Evolutionary conservation across 208 protist genomes (phyloP).

Genomic region (Trypanosoma lewisi): DNA sequence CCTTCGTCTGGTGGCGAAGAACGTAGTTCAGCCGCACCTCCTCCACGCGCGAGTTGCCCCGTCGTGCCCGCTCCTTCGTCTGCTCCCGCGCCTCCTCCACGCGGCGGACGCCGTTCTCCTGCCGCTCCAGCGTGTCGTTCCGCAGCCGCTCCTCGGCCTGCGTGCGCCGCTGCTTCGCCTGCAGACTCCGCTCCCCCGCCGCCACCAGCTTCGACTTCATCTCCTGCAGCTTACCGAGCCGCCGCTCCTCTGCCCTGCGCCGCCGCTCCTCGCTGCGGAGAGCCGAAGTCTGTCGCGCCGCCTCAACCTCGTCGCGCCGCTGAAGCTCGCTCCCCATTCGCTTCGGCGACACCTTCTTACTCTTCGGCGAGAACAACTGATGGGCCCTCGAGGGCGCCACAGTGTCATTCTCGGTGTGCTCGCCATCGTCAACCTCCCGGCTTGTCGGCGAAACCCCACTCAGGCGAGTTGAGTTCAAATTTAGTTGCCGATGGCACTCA

Average conservation of each 20-base stretch:
- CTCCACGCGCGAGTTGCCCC: slow-evolving; percentile 63
- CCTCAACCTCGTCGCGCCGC: slow-evolving; percentile 56
- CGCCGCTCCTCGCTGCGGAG: slow-evolving; percentile 80
- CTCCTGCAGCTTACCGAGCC: slow-evolving; percentile 63
- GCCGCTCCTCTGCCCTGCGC: slow-evolving; percentile 79
- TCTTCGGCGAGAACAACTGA: slow-evolving; percentile 25
- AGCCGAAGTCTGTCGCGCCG: slow-evolving; percentile 59
- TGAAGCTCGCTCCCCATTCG: slow-evolving; percentile 19
- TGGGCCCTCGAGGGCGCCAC: neutral
- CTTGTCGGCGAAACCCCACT: slow-evolving; percentile 27
- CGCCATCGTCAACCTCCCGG: slow-evolving; percentile 17
- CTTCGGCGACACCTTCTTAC: slow-evolving; percentile 54
- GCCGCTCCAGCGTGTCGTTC: slow-evolving; percentile 55
- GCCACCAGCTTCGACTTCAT: slow-evolving; percentile 63
- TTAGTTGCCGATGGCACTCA: slow-evolving; percentile 31
- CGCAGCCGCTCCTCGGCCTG: slow-evolving; percentile 59
- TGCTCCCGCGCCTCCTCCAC: slow-evolving; percentile 68
- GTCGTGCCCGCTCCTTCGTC: slow-evolving; percentile 59
- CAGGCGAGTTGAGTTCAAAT: slow-evolving; percentile 14
- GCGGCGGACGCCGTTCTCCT: slow-evolving; percentile 61
- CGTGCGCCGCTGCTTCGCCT: slow-evolving; percentile 62
- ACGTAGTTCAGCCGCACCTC: slow-evolving; percentile 79
- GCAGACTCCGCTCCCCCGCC: slow-evolving; percentile 43
- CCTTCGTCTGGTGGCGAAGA: slow-evolving; percentile 68
- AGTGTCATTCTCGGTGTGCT: slow-evolving; percentile 14